Conservation (phyloP, 768 basidiomycete species). For the Lepiota brunneoincarnata region DNA sequence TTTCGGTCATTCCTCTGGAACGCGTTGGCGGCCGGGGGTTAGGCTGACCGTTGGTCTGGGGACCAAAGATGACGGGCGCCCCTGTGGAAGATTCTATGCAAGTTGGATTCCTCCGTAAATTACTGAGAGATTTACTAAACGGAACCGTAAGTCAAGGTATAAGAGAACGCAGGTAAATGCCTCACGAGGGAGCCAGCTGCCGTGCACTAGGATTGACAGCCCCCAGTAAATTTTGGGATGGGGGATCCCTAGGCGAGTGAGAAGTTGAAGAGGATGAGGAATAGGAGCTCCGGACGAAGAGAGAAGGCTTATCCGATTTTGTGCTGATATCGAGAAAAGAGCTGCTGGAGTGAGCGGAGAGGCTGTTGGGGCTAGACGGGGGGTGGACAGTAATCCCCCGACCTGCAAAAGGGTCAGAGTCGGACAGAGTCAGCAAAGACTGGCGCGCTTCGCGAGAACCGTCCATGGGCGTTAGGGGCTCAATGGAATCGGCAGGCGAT, state of each 20-base stretch:
- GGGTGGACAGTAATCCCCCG: conserved; percentile 40
- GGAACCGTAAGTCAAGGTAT: neutral
- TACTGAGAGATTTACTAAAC: conserved; percentile 4
- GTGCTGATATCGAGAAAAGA: conserved; percentile 43
- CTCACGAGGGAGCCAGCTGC: conserved; percentile 9
- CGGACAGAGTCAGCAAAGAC: conserved; percentile 61
- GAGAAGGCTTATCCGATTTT: conserved; percentile 34
- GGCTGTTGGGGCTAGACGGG: conserved; percentile 42
- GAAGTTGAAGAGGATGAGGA: conserved; percentile 59
- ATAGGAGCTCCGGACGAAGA: conserved; percentile 48
- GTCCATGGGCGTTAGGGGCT: conserved; percentile 55
- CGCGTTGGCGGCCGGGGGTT: conserved; percentile 41
- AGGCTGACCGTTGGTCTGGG: conserved; percentile 25
- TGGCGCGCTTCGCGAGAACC: conserved; percentile 36
- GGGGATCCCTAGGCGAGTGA: conserved; percentile 29
- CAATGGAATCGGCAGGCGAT: conserved; percentile 52
- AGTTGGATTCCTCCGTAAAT: conserved; percentile 2
- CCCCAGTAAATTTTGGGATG: conserved; percentile 15
- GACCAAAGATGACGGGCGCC: conserved; percentile 29
- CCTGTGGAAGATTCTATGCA: conserved; percentile 13
- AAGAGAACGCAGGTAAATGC: neutral
- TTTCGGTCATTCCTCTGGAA: conserved; percentile 49
- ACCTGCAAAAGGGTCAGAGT: conserved; percentile 63
- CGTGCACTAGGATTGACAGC: neutral
- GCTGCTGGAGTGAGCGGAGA: conserved; percentile 52